Percentiles rank a stretch among this genome's conserved stretches.
phyloP scores from a whole-genome alignment of 2,329 filamentous ascomycete species.

The Raffaelea albimanens region DNA sequence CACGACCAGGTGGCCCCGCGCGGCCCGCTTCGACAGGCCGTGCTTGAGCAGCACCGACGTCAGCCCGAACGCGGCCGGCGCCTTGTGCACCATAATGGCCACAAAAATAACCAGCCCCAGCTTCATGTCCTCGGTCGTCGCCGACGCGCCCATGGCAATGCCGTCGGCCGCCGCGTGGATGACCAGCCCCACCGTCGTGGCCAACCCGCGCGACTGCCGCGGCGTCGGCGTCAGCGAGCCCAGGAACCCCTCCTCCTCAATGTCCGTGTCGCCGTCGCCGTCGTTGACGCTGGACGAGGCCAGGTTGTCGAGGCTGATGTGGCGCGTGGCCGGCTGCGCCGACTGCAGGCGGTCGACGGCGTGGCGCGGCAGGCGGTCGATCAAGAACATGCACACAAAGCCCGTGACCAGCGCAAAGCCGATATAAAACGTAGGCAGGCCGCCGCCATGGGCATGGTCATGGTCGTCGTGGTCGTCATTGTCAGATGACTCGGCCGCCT shows the following conservation, averaged over 20 bases:
- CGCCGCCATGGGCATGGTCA: constrained; percentile 19
- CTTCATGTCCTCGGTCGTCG: constrained; percentile 60
- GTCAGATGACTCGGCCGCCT: too few species aligned
- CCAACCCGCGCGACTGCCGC: constrained; percentile 53
- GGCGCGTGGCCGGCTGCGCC: constrained; percentile 60
- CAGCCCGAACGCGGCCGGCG: constrained; percentile 87
- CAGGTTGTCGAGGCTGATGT: constrained; percentile 82
- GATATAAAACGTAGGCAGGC: constrained; percentile 63
- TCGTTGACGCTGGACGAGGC: constrained; percentile 20
- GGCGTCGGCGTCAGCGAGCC: constrained; percentile 48
- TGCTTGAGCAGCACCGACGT: constrained; percentile 87
- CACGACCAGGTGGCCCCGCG: constrained; percentile 74
- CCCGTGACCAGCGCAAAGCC: constrained; percentile 79
- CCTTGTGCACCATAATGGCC: constrained; percentile 96
- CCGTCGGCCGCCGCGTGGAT: constrained; percentile 94
- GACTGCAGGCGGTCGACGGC: constrained; percentile 55
- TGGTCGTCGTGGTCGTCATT: constrained; percentile 25
- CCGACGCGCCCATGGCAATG: constrained; percentile 89
- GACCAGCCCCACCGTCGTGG: constrained; percentile 88
- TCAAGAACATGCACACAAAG: constrained; percentile 93
- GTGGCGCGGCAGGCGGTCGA: constrained; percentile 76
- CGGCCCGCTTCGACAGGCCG: constrained; percentile 77
- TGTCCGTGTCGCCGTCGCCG: constrained; percentile 24
- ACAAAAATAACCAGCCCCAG: constrained; percentile 88
- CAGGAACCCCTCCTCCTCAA: constrained; percentile 49